Percentiles rank a stretch among this genome's conserved stretches.
Conservation (phyloP, 1,284 basidiomycete species). For the Xerocomus nothofagi region DNA sequence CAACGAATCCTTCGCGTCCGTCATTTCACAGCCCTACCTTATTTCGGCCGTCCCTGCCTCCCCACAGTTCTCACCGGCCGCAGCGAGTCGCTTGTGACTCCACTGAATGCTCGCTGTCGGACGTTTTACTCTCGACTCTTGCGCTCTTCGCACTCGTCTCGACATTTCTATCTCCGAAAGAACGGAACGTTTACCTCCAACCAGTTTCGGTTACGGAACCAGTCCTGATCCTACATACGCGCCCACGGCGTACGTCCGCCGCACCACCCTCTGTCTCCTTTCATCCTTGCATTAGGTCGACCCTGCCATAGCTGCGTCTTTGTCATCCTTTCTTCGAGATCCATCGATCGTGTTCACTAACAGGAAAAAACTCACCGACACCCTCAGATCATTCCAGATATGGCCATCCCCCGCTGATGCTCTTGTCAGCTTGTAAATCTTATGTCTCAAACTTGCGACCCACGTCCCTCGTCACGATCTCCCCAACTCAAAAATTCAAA, state of each 20-base stretch:
- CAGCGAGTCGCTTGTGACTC: too few species aligned
- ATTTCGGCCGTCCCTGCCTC: conserved; percentile 7
- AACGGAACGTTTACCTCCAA: neutral
- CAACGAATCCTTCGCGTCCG: neutral
- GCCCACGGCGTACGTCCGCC: neutral
- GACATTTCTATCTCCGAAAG: neutral
- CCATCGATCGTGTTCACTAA: neutral
- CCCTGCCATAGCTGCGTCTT: neutral
- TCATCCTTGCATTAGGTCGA: neutral
- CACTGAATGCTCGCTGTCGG: too few species aligned
- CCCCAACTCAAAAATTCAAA: conserved; percentile 1
- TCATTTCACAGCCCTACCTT: conserved; percentile 7
- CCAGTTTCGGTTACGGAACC: neutral
- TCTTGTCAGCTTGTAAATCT: too few species aligned
- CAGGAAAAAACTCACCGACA: neutral
- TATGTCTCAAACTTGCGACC: too few species aligned
- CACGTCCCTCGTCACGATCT: neutral
- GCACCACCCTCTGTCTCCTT: neutral
- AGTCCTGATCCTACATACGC: neutral
- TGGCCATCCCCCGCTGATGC: too few species aligned
- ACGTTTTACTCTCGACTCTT: neutral
- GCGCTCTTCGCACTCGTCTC: neutral
- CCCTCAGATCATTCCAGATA: too few species aligned
- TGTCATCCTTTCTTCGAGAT: conserved; percentile 11
- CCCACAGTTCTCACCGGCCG: conserved; percentile 8